A percentile compares a stretch with the other conserved stretches of the same genome.
Conservation (phyloP, 257 asterid genomes). For the Nicotiana knightiana region DNA sequence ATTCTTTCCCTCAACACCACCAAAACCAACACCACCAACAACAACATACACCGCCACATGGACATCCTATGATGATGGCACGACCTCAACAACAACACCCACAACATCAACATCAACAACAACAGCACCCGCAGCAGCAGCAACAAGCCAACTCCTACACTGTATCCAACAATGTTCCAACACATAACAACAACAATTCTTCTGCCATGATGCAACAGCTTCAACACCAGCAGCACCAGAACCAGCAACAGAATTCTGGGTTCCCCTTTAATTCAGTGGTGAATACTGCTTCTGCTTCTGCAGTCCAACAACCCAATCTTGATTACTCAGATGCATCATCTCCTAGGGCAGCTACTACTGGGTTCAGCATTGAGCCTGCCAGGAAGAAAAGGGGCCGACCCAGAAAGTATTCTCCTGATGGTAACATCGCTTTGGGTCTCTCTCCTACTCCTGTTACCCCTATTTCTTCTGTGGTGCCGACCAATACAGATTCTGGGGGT, state of each 20-base stretch:
- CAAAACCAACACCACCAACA: conserved; percentile 19
- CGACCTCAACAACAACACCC: conserved; percentile 9
- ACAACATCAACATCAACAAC: conserved; percentile 12
- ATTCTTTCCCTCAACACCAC: conserved; percentile 24
- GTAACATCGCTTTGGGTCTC: conserved; percentile 62
- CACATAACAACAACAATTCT: conserved; percentile 23
- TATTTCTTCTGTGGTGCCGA: conserved; percentile 29
- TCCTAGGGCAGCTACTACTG: conserved; percentile 29
- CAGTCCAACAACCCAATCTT: conserved; percentile 31
- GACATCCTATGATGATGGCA: conserved; percentile 25
- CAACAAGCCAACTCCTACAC: conserved; percentile 40
- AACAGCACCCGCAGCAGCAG: conserved; percentile 23
- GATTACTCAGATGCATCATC: conserved; percentile 41
- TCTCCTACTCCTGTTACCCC: conserved; percentile 55
- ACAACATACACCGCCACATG: conserved; percentile 21
- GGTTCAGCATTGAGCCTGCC: conserved; percentile 38
- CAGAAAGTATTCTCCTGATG: conserved; percentile 59
- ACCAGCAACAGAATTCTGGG: conserved; percentile 41
- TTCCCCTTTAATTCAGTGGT: conserved; percentile 46
- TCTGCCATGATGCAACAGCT: conserved; percentile 19
- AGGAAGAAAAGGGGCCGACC: conserved; percentile 69
- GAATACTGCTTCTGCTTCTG: conserved; percentile 12
- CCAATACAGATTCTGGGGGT: conserved; percentile 30
- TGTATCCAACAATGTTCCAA: conserved; percentile 22
- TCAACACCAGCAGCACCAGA: conserved; percentile 14